These are phyloP conservation scores for Fraxinus xanthoxyloides DNA, from an alignment of 305 asterid genomes.

Conservation along the genomic window DNA sequence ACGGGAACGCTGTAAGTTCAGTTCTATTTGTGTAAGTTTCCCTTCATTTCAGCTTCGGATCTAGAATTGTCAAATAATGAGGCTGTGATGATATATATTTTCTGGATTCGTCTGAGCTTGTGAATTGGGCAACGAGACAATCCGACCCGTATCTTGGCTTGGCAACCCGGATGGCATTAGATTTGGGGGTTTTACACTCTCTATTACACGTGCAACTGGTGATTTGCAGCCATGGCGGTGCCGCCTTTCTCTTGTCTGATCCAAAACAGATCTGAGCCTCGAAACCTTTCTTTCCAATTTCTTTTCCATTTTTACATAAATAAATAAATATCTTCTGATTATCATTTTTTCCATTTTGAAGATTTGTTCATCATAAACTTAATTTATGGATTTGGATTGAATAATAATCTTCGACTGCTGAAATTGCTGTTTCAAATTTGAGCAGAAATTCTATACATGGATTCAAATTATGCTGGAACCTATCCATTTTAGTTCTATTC, in stretches of 20 bases:
- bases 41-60: neutral
- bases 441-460: no score
- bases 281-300: neutral
- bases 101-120: constrained; percentile 22
- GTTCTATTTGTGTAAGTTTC: neutral
- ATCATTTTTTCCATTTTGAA: no score
- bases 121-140: neutral
- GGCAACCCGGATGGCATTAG: constrained; percentile 18
- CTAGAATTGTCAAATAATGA: neutral
- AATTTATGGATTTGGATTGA: no score
- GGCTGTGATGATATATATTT: constrained; percentile 20
- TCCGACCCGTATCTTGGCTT: constrained; percentile 23
- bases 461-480: no score
- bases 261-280: constrained; percentile 9
- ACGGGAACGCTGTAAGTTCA: no score
- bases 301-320: no score
- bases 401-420: no score
- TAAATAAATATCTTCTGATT: no score
- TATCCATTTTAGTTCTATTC: no score
- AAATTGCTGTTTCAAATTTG: no score
- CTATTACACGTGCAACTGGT: constrained; percentile 7
- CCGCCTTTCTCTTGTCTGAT: constrained; percentile 8
- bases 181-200: neutral
- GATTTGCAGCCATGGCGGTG: constrained; percentile 26
- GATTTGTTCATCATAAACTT: no score